phyloP scores from a whole-genome alignment of 768 basidiomycete species.

The Agaricus bisporus region DNA sequence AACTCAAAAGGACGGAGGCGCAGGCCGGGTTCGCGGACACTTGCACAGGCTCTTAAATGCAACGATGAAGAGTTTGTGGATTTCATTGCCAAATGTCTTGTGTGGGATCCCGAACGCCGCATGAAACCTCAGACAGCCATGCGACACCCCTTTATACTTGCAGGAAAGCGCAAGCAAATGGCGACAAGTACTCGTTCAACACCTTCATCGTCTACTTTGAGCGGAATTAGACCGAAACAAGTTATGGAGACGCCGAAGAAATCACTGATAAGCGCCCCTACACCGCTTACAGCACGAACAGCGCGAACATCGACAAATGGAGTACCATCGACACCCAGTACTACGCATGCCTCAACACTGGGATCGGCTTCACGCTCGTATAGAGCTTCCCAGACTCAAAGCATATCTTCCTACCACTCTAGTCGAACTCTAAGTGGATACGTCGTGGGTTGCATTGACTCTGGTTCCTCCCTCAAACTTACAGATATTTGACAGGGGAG shows the following conservation, averaged over 20 bases:
- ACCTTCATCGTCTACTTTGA: slow-evolving; percentile 51
- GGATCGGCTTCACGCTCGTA: slow-evolving; percentile 64
- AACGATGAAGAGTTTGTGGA: slow-evolving; percentile 96
- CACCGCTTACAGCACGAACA: slow-evolving; percentile 76
- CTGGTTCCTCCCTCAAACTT: not conserved
- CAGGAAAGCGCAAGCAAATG: slow-evolving; percentile 45
- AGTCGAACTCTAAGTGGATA: slow-evolving; percentile 69
- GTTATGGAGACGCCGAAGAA: slow-evolving; percentile 76
- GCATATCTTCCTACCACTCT: slow-evolving; percentile 68
- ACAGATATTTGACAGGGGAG: slow-evolving; percentile 24
- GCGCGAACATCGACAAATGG: slow-evolving; percentile 50
- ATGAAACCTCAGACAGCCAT: slow-evolving; percentile 91
- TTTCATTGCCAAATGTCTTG: slow-evolving; percentile 94
- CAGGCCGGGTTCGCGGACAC: slow-evolving; percentile 85
- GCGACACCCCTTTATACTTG: slow-evolving; percentile 83
- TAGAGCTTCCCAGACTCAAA: slow-evolving; percentile 62
- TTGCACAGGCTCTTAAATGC: slow-evolving; percentile 83
- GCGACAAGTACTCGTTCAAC: slow-evolving; percentile 47
- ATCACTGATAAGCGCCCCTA: slow-evolving; percentile 84
- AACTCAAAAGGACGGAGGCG: slow-evolving; percentile 95
- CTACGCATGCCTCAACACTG: slow-evolving; percentile 47
- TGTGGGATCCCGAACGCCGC: slow-evolving; percentile 96
- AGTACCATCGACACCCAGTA: slow-evolving; percentile 53
- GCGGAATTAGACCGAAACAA: slow-evolving; percentile 47
- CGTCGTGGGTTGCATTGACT: slow-evolving; percentile 41